Evolutionary conservation across 768 basidiomycete genomes (phyloP).

Genomic region (Kwoniella europaea): DNA sequence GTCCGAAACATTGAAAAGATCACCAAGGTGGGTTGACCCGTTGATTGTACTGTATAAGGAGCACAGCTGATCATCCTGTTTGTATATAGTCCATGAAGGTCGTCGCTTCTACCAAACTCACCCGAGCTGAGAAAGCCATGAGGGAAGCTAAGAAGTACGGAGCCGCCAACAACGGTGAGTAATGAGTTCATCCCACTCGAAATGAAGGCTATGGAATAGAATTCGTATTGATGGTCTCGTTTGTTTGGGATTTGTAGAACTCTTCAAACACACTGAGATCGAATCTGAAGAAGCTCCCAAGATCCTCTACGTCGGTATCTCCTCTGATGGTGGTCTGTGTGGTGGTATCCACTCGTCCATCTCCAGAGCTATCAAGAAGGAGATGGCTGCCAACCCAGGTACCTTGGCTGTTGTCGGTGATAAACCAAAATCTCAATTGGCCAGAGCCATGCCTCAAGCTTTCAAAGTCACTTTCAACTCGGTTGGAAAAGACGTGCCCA

Average conservation of each 20-base stretch:
- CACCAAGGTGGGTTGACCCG: constrained; percentile 73
- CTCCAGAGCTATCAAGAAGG: constrained; percentile 81
- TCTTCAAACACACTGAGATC: constrained; percentile 74
- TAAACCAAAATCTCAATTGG: constrained; percentile 93
- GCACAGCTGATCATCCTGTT: neutral
- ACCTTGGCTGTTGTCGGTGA: constrained; percentile 88
- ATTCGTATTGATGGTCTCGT: too few relatives aligned
- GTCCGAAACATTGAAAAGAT: constrained; percentile 99
- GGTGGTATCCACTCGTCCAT: constrained; percentile 99
- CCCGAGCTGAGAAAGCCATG: constrained; percentile 95
- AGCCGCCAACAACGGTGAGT: constrained; percentile 63
- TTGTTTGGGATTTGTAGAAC: constrained; percentile 64
- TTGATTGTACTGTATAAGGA: neutral
- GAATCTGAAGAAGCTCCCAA: constrained; percentile 61
- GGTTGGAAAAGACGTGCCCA: constrained; percentile 95
- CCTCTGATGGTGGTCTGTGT: constrained; percentile 98
- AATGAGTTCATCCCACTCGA: neutral
- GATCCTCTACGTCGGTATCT: constrained; percentile 90
- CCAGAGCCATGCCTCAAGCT: constrained; percentile 69
- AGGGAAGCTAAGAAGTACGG: constrained; percentile 89
- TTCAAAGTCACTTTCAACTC: constrained; percentile 90
- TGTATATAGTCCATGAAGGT: constrained; percentile 91
- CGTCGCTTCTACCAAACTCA: constrained; percentile 96
- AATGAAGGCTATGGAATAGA: too few relatives aligned
- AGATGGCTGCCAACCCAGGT: constrained; percentile 63